A percentile compares a stretch with the other conserved stretches of the same genome.
Conservation (phyloP, 192 early-diverging fungal species). For the Mortierella hygrophila region DNA sequence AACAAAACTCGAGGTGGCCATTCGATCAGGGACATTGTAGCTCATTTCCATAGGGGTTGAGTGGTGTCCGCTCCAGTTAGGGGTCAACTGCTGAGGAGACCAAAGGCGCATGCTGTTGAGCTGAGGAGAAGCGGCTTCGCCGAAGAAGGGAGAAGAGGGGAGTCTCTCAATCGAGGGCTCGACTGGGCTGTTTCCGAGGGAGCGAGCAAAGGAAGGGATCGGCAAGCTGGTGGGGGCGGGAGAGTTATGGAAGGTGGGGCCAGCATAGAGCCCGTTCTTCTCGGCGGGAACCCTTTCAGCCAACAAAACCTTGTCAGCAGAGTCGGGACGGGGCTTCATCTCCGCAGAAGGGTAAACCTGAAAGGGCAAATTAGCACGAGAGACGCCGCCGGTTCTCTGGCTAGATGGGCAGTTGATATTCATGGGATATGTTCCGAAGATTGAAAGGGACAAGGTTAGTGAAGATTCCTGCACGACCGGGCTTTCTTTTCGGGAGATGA, state of each 20-base stretch:
- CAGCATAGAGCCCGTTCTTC: slow-evolving; percentile 60
- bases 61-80: slow-evolving; percentile 7
- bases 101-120: slow-evolving; percentile 36
- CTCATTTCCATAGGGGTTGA: slow-evolving; percentile 30
- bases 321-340: slow-evolving; percentile 10
- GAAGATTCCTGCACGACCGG: background rate
- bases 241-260: slow-evolving; percentile 70
- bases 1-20: slow-evolving; percentile 59
- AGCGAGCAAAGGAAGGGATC: slow-evolving; percentile 60
- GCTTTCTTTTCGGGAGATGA: background rate
- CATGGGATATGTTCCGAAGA: background rate
- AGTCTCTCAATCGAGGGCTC: slow-evolving; percentile 26
- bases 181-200: slow-evolving; percentile 19
- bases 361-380: background rate
- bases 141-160: slow-evolving; percentile 32
- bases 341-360: background rate
- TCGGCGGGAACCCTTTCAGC: slow-evolving; percentile 12
- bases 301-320: slow-evolving; percentile 19
- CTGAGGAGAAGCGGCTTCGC: slow-evolving; percentile 43
- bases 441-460: background rate
- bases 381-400: background rate
- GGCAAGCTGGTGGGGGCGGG: slow-evolving; percentile 67
- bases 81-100: background rate
- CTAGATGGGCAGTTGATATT: background rate
- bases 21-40: slow-evolving; percentile 58